Evolutionary conservation across 345 rosid genomes (phyloP).

Genomic region (Anacardium occidentale): DNA sequence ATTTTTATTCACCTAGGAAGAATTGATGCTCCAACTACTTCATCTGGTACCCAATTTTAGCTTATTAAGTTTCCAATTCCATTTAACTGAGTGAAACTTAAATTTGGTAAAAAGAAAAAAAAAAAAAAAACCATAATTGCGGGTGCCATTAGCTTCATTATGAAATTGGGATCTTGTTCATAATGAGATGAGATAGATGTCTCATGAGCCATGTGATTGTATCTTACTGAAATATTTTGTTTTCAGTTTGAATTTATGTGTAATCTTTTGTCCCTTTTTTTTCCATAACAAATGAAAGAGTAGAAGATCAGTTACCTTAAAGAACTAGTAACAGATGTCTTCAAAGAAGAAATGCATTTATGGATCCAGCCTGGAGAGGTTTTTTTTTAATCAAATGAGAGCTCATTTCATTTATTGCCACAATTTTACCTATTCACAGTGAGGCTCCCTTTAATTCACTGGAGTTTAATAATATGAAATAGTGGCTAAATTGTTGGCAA

Average conservation of each 20-base stretch:
- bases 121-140: neutral
- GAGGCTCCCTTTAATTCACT: conserved; percentile 11
- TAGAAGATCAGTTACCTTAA: conserved; percentile 10
- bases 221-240: conserved; percentile 23
- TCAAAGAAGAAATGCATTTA: conserved; percentile 15
- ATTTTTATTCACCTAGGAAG: neutral
- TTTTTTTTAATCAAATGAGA: conserved; percentile 9
- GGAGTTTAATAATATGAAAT: neutral
- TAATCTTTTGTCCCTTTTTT: neutral
- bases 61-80: neutral
- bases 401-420: conserved; percentile 10
- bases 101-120: neutral
- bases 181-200: conserved; percentile 18
- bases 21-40: neutral
- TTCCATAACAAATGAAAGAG: conserved; percentile 1
- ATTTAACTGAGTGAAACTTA: conserved; percentile 4
- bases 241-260: conserved; percentile 16
- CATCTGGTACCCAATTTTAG: neutral
- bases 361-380: conserved; percentile 27
- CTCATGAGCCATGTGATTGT: conserved; percentile 29
- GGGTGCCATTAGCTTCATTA: conserved; percentile 16
- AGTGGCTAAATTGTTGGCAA: neutral
- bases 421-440: conserved; percentile 3
- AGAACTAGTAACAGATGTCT: neutral
- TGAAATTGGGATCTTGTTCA: conserved; percentile 17